A percentile compares a stretch with the other conserved stretches of the same genome.
Evolutionary conservation across 1,284 basidiomycete species (phyloP).

Genomic region (Paramarasmius palmivorus): DNA sequence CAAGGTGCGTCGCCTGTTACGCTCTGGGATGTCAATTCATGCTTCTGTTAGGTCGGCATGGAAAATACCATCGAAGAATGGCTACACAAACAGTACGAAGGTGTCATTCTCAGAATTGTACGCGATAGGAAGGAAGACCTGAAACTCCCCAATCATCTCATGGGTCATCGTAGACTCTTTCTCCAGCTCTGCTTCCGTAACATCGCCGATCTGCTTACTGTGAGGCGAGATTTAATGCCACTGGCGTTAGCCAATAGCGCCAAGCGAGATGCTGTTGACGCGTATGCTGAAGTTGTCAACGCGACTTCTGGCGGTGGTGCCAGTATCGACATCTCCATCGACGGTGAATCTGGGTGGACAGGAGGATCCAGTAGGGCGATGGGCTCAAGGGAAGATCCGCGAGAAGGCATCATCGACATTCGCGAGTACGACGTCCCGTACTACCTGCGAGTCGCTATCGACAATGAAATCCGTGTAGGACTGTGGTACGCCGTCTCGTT

Average conservation of each 20-base stretch:
- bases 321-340: constrained; percentile 70
- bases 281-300: constrained; percentile 96
- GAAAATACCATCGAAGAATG: constrained; percentile 96
- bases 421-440: constrained; percentile 98
- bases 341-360: constrained; percentile 40
- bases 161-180: constrained; percentile 88
- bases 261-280: constrained; percentile 95
- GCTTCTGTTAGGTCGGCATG: constrained; percentile 80
- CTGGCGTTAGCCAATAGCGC: constrained; percentile 88
- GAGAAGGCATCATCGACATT: constrained; percentile 91
- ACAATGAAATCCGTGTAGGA: constrained; percentile 96
- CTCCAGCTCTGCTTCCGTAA: constrained; percentile 93
- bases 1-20: constrained; percentile 57
- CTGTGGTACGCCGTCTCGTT: constrained; percentile 95
- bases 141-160: constrained; percentile 92
- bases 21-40: too few species aligned
- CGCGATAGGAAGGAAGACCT: constrained; percentile 93
- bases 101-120: constrained; percentile 75
- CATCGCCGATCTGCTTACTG: constrained; percentile 86
- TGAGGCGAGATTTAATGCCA: constrained; percentile 88
- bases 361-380: constrained; percentile 6
- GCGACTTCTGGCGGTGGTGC: constrained; percentile 59
- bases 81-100: constrained; percentile 93
- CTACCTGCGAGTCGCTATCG: constrained; percentile 97
- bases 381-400: constrained; percentile 58